Conservation (phyloP, 352 stramenopile species). For the Globisporangium abappressorium region DNA sequence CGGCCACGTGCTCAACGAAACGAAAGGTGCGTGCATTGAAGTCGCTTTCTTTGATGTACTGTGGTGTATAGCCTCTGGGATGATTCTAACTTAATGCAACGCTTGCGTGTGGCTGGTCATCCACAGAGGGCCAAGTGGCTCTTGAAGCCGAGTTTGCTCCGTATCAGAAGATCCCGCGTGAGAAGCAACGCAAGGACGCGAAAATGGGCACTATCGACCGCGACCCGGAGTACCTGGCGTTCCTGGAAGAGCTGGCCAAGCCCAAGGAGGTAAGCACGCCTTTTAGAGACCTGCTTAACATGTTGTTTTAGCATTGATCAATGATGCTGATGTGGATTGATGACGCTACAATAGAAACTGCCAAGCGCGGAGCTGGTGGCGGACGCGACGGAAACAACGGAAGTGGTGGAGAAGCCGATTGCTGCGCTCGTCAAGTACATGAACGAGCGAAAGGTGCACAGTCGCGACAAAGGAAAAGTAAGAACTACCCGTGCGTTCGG, state of each 20-base stretch:
- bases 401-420: constrained; percentile 62
- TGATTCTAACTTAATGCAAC: background rate
- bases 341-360: constrained; percentile 47
- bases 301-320: background rate
- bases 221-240: constrained; percentile 69
- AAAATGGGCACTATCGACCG: constrained; percentile 73
- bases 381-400: constrained; percentile 44
- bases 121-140: constrained; percentile 8
- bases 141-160: constrained; percentile 73
- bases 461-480: constrained; percentile 68
- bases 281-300: background rate
- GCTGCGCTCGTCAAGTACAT: constrained; percentile 79
- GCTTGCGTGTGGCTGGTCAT: background rate
- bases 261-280: constrained; percentile 46
- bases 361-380: constrained; percentile 57
- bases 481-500: background rate
- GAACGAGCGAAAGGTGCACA: constrained; percentile 67
- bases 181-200: constrained; percentile 78
- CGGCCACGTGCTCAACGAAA: constrained; percentile 33
- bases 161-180: constrained; percentile 77
- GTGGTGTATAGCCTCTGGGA: background rate
- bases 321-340: background rate
- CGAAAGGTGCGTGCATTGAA: constrained; percentile 26
- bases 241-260: constrained; percentile 66
- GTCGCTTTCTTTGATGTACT: background rate